A percentile compares a stretch with the other conserved stretches of the same genome.
These are phyloP conservation scores for Lecanosticta acicola DNA, from an alignment of 2,329 filamentous ascomycete genomes.

Conservation along the genomic window DNA sequence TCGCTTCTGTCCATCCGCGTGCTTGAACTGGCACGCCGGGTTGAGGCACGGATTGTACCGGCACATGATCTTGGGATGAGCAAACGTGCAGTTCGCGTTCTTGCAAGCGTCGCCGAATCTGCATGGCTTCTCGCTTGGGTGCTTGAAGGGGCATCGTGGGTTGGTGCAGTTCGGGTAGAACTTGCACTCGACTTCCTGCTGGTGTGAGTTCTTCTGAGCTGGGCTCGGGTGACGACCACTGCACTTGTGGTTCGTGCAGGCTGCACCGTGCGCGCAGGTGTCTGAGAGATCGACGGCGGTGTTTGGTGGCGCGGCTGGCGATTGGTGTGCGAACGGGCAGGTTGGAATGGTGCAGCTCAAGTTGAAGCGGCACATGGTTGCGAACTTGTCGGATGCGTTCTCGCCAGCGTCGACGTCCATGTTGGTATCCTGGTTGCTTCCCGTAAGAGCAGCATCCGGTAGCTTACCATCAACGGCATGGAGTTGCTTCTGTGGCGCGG, in stretches of 20 bases:
- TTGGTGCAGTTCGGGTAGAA: slow-evolving; percentile 95
- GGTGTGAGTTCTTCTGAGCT: slow-evolving; percentile 69
- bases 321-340: slow-evolving; percentile 92
- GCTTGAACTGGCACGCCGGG: slow-evolving; percentile 79
- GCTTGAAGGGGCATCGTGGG: slow-evolving; percentile 78
- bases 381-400: slow-evolving; percentile 48
- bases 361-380: slow-evolving; percentile 83
- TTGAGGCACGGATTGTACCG: slow-evolving; percentile 90
- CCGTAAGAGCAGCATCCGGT: slow-evolving; percentile 17
- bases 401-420: slow-evolving; percentile 58
- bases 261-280: slow-evolving; percentile 75
- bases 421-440: slow-evolving; percentile 29
- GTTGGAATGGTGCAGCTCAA: slow-evolving; percentile 79
- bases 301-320: slow-evolving; percentile 73
- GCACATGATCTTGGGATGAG: slow-evolving; percentile 78
- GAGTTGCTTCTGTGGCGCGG: slow-evolving; percentile 6
- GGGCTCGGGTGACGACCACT: slow-evolving; percentile 88
- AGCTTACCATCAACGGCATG: slow-evolving; percentile 22
- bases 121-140: slow-evolving; percentile 80
- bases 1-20: slow-evolving; percentile 80
- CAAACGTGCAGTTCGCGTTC: slow-evolving; percentile 77
- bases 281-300: slow-evolving; percentile 69
- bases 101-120: slow-evolving; percentile 87
- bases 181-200: slow-evolving; percentile 84
- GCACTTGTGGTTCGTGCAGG: slow-evolving; percentile 95